Evolutionary conservation across 306 rosid genomes (phyloP).

Genomic region (Acacia melanoxylon): DNA sequence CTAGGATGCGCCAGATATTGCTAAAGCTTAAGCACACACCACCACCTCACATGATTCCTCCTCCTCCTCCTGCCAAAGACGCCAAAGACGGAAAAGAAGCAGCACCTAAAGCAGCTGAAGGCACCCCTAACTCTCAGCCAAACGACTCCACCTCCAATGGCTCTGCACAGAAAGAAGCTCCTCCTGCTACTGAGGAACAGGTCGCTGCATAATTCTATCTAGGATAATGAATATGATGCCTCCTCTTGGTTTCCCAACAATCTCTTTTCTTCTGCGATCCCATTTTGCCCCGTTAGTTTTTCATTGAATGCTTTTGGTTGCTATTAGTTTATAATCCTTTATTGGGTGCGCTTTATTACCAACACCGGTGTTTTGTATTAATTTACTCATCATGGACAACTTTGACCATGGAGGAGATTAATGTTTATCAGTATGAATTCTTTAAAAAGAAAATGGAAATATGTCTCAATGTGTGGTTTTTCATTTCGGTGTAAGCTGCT

Average conservation of each 20-base stretch:
- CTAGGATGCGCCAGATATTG: slow-evolving; percentile 85
- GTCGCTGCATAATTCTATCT: slow-evolving; percentile 41
- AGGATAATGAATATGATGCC: slow-evolving; percentile 14
- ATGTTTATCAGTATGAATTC: slow-evolving; percentile 34
- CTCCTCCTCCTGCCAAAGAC: slow-evolving; percentile 77
- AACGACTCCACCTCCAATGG: slow-evolving; percentile 64
- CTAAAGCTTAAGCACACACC: slow-evolving; percentile 96
- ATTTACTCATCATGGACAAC: slow-evolving; percentile 38
- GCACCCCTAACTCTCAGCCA: slow-evolving; percentile 46
- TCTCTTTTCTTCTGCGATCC: slow-evolving; percentile 28
- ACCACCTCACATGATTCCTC: slow-evolving; percentile 96
- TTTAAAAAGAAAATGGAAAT: not conserved
- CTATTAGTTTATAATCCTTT: slow-evolving; percentile 40
- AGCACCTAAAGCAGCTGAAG: slow-evolving; percentile 57
- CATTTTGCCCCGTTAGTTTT: slow-evolving; percentile 26
- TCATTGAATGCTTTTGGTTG: slow-evolving; percentile 35
- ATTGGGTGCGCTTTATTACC: slow-evolving; percentile 37
- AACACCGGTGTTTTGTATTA: slow-evolving; percentile 35
- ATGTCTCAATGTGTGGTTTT: not conserved
- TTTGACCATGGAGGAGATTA: slow-evolving; percentile 41
- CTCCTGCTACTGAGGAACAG: slow-evolving; percentile 49
- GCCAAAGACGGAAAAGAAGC: slow-evolving; percentile 73
- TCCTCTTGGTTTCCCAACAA: slow-evolving; percentile 25
- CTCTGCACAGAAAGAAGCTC: slow-evolving; percentile 52
- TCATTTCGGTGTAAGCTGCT: not conserved